Percentiles rank a stretch among this genome's conserved stretches.
These are phyloP conservation scores for Tylopilus subfusipes DNA, from an alignment of 768 basidiomycete genomes.

Conservation along the genomic window DNA sequence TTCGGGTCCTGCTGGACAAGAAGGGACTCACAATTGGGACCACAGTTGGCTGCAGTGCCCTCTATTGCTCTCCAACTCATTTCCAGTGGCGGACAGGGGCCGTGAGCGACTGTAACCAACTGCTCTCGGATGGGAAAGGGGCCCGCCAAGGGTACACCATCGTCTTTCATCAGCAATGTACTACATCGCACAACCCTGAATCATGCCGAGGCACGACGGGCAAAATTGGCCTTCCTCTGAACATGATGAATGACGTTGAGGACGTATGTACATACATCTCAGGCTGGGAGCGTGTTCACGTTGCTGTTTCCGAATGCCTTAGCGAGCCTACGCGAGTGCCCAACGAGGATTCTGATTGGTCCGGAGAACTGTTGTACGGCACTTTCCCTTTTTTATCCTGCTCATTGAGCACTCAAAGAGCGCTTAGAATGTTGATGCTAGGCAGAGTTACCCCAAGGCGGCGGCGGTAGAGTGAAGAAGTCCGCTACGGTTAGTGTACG, in stretches of 20 bases:
- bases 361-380: too few relatives aligned
- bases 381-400: too few relatives aligned
- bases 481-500: background rate
- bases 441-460: background rate
- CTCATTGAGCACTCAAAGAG: too few relatives aligned
- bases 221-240: slow-evolving; percentile 7
- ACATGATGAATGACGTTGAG: background rate
- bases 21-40: background rate
- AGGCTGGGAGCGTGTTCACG: too few relatives aligned
- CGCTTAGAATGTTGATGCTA: too few relatives aligned
- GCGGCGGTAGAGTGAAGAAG: background rate
- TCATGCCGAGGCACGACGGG: slow-evolving; percentile 2
- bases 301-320: too few relatives aligned
- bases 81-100: background rate
- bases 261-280: too few relatives aligned
- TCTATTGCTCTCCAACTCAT: background rate
- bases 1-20: background rate
- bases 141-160: background rate
- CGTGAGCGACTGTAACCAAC: background rate
- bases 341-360: too few relatives aligned
- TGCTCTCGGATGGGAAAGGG: background rate
- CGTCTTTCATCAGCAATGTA: too few relatives aligned
- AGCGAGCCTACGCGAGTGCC: too few relatives aligned
- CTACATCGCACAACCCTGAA: background rate
- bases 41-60: background rate